Evolutionary conservation across 2,329 filamentous ascomycete genomes (phyloP).

Genomic region (Magnaporthiopsis rhizophila): DNA sequence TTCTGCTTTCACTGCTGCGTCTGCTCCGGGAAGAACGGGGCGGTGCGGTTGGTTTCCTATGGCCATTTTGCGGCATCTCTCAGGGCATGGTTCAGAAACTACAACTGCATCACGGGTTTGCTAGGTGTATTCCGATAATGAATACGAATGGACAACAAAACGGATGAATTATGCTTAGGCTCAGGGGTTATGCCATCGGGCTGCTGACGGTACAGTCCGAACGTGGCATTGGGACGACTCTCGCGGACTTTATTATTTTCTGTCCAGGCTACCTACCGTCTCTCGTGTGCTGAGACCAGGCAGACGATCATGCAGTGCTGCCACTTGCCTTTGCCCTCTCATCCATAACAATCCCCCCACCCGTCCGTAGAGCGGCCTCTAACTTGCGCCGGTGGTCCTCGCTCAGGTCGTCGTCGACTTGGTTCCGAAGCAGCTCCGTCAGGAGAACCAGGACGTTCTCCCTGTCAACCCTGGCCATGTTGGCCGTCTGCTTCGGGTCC

Average conservation of each 20-base stretch:
- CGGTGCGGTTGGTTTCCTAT: conserved; percentile 8
- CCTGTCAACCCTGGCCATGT: conserved; percentile 44
- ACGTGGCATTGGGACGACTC: too few species aligned
- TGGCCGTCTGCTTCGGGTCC: conserved; percentile 33
- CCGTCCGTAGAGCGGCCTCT: conserved; percentile 40
- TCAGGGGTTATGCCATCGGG: too few species aligned
- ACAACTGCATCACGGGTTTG: conserved; percentile 17
- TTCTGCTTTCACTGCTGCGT: conserved; percentile 15
- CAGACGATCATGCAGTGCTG: too few species aligned
- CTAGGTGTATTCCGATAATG: conserved; percentile 25
- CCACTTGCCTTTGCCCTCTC: conserved; percentile 12
- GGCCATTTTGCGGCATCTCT: conserved; percentile 7
- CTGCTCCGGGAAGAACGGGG: conserved; percentile 12
- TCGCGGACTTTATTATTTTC: too few species aligned
- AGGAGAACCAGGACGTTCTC: conserved; percentile 55
- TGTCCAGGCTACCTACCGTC: too few species aligned
- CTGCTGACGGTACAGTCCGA: too few species aligned
- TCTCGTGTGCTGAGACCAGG: too few species aligned
- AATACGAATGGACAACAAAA: conserved; percentile 19
- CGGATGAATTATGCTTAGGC: too few species aligned
- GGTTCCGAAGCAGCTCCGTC: conserved; percentile 42
- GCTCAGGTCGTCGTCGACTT: conserved; percentile 31
- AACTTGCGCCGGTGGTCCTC: conserved; percentile 32
- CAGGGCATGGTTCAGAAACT: conserved; percentile 16
- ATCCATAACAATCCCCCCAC: conserved; percentile 34